These are phyloP conservation scores for Trichoderma koningiopsis DNA, from an alignment of 2,329 filamentous ascomycete genomes.

Conservation along the genomic window DNA sequence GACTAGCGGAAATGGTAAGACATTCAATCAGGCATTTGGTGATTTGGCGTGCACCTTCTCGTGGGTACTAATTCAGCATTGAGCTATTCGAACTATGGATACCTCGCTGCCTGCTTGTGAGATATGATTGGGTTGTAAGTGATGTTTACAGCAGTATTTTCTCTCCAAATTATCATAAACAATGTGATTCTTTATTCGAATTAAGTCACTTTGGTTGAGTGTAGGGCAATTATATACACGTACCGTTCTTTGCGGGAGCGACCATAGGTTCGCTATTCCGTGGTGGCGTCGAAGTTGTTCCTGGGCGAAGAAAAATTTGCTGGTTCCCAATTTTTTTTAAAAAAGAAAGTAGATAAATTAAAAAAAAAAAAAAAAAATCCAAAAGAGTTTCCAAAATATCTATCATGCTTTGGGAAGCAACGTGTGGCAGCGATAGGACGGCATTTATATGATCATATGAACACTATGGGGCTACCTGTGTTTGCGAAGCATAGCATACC, in stretches of 20 bases:
- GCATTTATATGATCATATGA: neutral
- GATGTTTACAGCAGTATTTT: neutral
- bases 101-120: neutral
- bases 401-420: neutral
- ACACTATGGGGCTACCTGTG: neutral
- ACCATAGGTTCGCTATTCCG: neutral
- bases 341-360: neutral
- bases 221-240: neutral
- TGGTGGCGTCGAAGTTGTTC: neutral
- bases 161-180: neutral
- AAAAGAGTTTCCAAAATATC: neutral
- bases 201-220: neutral
- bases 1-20: neutral
- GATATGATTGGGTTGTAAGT: neutral
- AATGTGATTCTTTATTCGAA: neutral
- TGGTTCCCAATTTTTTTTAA: neutral
- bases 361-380: neutral
- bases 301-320: neutral
- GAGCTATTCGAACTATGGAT: neutral
- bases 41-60: neutral
- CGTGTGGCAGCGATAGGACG: neutral
- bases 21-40: neutral
- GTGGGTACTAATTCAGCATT: neutral
- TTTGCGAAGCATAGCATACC: conserved; percentile 29
- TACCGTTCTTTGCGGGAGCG: neutral